Base-by-base conservation (phyloP, 106 monocot species). In the Amphibolis antarctica region DNA sequence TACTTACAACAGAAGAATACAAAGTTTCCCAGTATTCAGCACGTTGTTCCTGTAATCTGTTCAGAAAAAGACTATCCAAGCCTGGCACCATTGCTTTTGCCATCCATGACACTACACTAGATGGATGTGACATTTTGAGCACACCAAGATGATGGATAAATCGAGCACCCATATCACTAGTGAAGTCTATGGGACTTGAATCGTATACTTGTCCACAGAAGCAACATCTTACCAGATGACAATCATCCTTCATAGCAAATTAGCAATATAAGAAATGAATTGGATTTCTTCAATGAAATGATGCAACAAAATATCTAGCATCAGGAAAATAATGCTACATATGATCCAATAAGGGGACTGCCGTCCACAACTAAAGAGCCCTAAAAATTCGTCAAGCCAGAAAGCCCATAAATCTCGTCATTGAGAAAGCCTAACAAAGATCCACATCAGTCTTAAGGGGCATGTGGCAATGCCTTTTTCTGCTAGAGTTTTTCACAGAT, bases 181-280 rank as follows among this genome's bases (percentile, higher is more conserved):
- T 82, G 59, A 96, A 84, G 63, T 96, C 89, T 53, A 86, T 59
- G 30, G 94, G 94, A 75, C 75, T 62, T 5, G 89, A 96, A 66
- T 96, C 94, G 51, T 80, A 96, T 55, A 96, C 76, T 70, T 89
- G 94, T 43, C 94, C 94, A 70, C 86, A 86, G 17, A 89, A 58
- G 44, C 84, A 79, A 46, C 78, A 81, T 63, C 77, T 81, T 60
- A 96, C 55, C 4, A 80, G 56, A 61, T 73, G 72, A 58, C 71
- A 81, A 50, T 96, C 86, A 76, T 84, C 86, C 89, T 96, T 75
- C 64, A 75, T 22, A 59, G 47, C 56, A 68, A 59, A 60, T 72
- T 22, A 59, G 47, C 56, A 68, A 59, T 60, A 61, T n/a, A 61
- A 22, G 12, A 21, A 61, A 58, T 15, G 31, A 44, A n/a, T 44